Evolutionary conservation across 345 rosid genomes (phyloP), one percentile per base, ranked within the genome.

Genomic region (Ceriops tagal): DNA sequence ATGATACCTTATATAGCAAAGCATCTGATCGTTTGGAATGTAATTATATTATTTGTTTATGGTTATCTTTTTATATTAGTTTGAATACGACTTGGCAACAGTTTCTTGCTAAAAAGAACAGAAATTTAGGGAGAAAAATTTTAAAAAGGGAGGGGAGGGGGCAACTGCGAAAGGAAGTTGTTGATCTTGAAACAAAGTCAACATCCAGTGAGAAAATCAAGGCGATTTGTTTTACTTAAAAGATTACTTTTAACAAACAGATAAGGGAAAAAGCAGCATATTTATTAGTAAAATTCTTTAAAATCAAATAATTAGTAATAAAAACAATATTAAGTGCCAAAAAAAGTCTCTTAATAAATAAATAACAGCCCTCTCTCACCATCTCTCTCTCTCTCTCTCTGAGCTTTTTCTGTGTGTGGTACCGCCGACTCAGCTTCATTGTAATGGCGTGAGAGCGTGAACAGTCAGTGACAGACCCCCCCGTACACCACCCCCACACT

Each of bases 361-460:
- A n/a, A 47, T 20, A 28, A 28, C 1, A 28, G 1, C 3, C 30
- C 30, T 28, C 30, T 3, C 30, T 3, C 3, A 2, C 2, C 30
- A 2, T 28, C 52, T 65, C 62, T 52, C 75, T 53, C 58, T 72
- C 8, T 27, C 34, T 32, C 64, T 30, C 22, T 13, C 5, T 43
- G 18, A 11, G 18, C 49, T 49, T 57, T 64, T 51, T 18, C 34
- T 39, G 65, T 15, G 81, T 32, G 66, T 52, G 57, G 62, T 31
- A 65, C 69, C 58, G 79, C 69, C 64, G 74, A 34, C 71, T 74
- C 78, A 53, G 31, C 80, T 77, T 74, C 82, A 53, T 73, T 69
- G 74, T 60, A 66, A 81, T 72, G 84, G 81, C 62, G 74, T 69
- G 75, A 74, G 78, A 74, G 78, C 73, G 72, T 65, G 60, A 69